These are phyloP conservation scores for Erodium trifolium DNA, from an alignment of 441 rosid genomes.

Conservation along the genomic window DNA sequence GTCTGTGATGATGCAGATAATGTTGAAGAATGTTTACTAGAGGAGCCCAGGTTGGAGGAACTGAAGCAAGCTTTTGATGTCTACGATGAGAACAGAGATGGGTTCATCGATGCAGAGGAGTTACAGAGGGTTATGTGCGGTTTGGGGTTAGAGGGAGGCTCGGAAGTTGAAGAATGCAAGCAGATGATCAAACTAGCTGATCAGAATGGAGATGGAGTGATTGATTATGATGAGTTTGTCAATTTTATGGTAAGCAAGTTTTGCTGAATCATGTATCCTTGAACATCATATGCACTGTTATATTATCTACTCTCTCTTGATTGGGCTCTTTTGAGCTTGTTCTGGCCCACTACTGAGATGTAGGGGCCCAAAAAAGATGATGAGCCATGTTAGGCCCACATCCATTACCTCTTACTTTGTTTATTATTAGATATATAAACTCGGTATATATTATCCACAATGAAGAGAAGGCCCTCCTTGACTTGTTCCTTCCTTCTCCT, in stretches of 20 bases:
- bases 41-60: conserved; percentile 17
- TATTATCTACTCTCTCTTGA: not conserved
- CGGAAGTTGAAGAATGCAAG: not conserved
- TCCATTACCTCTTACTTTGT: not conserved
- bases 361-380: not conserved
- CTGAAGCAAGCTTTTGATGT: conserved; percentile 21
- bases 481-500: not conserved
- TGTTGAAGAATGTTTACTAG: not conserved
- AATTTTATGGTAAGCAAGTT: not conserved
- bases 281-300: too few species aligned
- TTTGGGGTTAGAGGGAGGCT: conserved; percentile 14
- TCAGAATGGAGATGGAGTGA: not conserved
- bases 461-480: not conserved
- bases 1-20: not conserved
- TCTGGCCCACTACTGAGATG: not conserved
- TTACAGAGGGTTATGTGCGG: conserved; percentile 18
- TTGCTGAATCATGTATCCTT: not conserved
- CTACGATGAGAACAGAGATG: conserved; percentile 20
- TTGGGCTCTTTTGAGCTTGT: not conserved
- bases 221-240: not conserved
- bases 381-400: not conserved
- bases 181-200: conserved; percentile 3
- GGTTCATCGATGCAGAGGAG: conserved; percentile 21
- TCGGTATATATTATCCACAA: too few species aligned
- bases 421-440: too few species aligned